These are phyloP conservation scores for Ceratocystis smalleyi DNA, from an alignment of 2,329 filamentous ascomycete genomes.

Conservation along the genomic window DNA sequence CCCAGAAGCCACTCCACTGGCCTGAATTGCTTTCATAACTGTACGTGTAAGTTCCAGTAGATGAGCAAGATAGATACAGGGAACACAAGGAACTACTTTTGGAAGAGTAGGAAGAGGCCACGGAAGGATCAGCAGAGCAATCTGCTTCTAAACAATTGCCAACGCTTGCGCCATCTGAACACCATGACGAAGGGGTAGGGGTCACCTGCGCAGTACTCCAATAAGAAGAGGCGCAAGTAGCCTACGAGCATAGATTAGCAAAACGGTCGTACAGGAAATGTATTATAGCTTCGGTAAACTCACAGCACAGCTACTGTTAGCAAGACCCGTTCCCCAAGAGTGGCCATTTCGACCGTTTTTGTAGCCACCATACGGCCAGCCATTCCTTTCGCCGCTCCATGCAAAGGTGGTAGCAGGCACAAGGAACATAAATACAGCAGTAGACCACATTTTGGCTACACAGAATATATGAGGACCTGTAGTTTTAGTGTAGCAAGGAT, in stretches of 20 bases:
- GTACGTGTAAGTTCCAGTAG: slow-evolving; percentile 21
- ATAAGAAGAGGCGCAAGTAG: slow-evolving; percentile 20
- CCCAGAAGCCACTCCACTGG: slow-evolving; percentile 16
- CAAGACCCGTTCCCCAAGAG: slow-evolving; percentile 9
- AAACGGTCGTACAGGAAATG: neutral
- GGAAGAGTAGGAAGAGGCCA: slow-evolving; percentile 18
- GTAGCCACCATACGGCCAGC: slow-evolving; percentile 13
- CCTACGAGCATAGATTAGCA: slow-evolving; percentile 5
- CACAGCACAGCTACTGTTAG: slow-evolving; percentile 16
- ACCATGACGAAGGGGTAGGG: slow-evolving; percentile 19
- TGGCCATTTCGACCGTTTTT: slow-evolving; percentile 2
- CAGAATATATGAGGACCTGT: neutral
- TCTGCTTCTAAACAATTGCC: slow-evolving; percentile 19
- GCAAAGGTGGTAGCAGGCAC: slow-evolving; percentile 12
- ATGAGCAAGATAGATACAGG: slow-evolving; percentile 18
- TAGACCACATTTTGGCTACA: slow-evolving; percentile 10
- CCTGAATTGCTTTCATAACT: slow-evolving; percentile 15
- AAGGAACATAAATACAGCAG: slow-evolving; percentile 9
- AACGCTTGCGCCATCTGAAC: slow-evolving; percentile 17
- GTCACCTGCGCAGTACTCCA: slow-evolving; percentile 19
- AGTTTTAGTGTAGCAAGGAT: neutral
- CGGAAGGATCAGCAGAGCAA: slow-evolving; percentile 18
- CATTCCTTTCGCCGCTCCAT: slow-evolving; percentile 11
- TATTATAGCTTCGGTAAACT: slow-evolving; percentile 1
- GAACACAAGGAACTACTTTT: slow-evolving; percentile 20